A percentile compares a stretch with the other conserved stretches of the same genome.
Evolutionary conservation across 1,139 yeast genomes (phyloP).

Genomic region (Pneumocystis canis): DNA sequence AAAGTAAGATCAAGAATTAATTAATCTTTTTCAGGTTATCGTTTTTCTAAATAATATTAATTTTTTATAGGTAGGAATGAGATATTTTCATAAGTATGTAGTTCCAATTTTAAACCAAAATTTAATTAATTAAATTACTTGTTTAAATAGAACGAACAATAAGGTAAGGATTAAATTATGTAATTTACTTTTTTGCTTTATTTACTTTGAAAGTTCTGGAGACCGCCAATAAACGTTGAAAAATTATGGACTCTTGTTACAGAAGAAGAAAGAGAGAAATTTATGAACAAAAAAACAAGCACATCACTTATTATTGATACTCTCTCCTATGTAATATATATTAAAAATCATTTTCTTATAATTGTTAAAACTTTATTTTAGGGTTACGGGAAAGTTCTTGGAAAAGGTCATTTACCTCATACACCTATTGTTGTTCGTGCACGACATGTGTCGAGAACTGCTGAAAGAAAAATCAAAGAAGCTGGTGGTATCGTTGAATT

Average conservation of each 20-base stretch:
- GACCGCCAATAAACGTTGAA: slow-evolving; percentile 96
- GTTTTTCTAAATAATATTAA: neutral
- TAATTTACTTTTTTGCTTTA: neutral
- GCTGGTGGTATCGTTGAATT: slow-evolving; percentile 99
- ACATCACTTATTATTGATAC: slow-evolving; percentile 99
- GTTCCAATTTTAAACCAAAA: slow-evolving; percentile 31
- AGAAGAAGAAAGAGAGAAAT: slow-evolving; percentile 87
- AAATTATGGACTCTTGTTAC: slow-evolving; percentile 97
- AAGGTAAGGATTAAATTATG: neutral
- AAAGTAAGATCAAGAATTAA: slow-evolving; percentile 40
- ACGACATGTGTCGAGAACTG: slow-evolving; percentile 96
- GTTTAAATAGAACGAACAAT: neutral
- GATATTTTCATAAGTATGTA: slow-evolving; percentile 97
- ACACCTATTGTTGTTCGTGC: slow-evolving; percentile 99
- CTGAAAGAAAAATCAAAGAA: slow-evolving; percentile 99
- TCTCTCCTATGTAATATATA: slow-evolving; percentile 49
- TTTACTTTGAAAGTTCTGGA: slow-evolving; percentile 47
- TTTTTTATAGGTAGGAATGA: slow-evolving; percentile 53
- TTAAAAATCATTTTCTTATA: neutral
- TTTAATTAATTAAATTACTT: neutral
- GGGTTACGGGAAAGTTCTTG: slow-evolving; percentile 99
- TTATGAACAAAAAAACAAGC: slow-evolving; percentile 69
- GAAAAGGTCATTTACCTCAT: slow-evolving; percentile 95
- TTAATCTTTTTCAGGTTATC: neutral
- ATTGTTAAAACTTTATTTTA: neutral